These are phyloP conservation scores for Malus hybrid DNA, from an alignment of 331 rosid species.

Conservation along the genomic window DNA sequence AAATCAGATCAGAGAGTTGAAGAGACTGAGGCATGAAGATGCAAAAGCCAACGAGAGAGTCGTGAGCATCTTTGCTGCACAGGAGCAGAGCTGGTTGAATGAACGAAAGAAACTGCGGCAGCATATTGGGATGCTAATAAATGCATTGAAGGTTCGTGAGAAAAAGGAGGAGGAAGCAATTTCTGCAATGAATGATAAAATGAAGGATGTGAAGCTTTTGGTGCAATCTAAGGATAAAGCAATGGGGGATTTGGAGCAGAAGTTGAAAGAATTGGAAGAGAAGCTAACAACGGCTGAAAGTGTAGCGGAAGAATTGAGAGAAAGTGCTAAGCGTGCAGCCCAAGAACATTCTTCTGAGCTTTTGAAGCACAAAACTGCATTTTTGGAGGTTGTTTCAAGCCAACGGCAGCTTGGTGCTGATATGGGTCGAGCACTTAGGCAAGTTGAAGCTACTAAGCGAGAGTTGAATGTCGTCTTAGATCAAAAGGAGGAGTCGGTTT, in stretches of 20 bases:
- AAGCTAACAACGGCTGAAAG: slow-evolving; percentile 44
- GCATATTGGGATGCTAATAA: slow-evolving; percentile 64
- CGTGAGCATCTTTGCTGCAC: slow-evolving; percentile 82
- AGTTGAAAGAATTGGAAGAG: slow-evolving; percentile 56
- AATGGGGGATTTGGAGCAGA: slow-evolving; percentile 46
- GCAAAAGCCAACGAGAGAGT: slow-evolving; percentile 98
- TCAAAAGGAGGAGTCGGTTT: slow-evolving; percentile 76
- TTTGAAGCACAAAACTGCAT: slow-evolving; percentile 84
- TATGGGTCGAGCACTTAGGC: slow-evolving; percentile 52
- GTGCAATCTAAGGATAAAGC: slow-evolving; percentile 48
- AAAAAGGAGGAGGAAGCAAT: slow-evolving; percentile 35
- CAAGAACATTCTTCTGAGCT: slow-evolving; percentile 79
- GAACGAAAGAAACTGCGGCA: slow-evolving; percentile 70
- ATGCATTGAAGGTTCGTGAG: slow-evolving; percentile 56
- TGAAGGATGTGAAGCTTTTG: slow-evolving; percentile 52
- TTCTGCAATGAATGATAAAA: slow-evolving; percentile 39
- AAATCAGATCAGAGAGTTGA: slow-evolving; percentile 58
- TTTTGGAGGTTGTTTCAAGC: slow-evolving; percentile 81
- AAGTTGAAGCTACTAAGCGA: slow-evolving; percentile 57
- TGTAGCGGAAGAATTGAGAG: slow-evolving; percentile 58
- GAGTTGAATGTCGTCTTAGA: slow-evolving; percentile 50
- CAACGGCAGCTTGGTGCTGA: slow-evolving; percentile 91
- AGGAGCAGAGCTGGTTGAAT: slow-evolving; percentile 77
- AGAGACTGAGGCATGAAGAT: slow-evolving; percentile 72
- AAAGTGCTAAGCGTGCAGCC: slow-evolving; percentile 41